Percentiles rank a stretch among this genome's conserved stretches.
These are phyloP conservation scores for Fraxinus ornus DNA, from an alignment of 305 asterid genomes.

Conservation along the genomic window DNA sequence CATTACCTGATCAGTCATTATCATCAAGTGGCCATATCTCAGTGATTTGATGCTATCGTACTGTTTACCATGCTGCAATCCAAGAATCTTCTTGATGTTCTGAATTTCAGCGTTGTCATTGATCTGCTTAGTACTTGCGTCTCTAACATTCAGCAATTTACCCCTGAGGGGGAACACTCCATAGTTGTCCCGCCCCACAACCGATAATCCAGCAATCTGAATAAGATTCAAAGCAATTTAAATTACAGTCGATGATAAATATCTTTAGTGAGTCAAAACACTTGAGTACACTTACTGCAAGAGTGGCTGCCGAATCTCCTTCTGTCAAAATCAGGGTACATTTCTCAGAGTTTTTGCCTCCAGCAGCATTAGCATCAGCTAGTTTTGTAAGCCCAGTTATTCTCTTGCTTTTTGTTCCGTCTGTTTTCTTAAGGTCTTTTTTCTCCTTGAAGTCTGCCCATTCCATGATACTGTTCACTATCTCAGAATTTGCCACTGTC, in stretches of 20 bases:
- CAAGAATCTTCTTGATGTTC: slow-evolving; percentile 82
- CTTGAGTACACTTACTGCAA: slow-evolving; percentile 68
- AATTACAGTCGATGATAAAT: background rate
- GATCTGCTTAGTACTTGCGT: slow-evolving; percentile 80
- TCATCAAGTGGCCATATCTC: slow-evolving; percentile 94
- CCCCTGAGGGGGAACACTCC: slow-evolving; percentile 96
- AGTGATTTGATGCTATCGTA: slow-evolving; percentile 74
- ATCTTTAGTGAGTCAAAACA: background rate
- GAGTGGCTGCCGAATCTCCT: slow-evolving; percentile 99
- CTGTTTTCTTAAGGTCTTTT: slow-evolving; percentile 90
- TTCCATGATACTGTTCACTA: slow-evolving; percentile 73
- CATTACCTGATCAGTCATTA: slow-evolving; percentile 96
- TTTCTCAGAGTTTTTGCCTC: slow-evolving; percentile 71
- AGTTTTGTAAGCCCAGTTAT: slow-evolving; percentile 67
- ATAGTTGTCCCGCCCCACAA: slow-evolving; percentile 77
- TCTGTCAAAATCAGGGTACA: slow-evolving; percentile 96
- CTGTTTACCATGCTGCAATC: slow-evolving; percentile 81
- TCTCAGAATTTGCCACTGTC: slow-evolving; percentile 84
- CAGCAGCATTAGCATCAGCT: slow-evolving; percentile 91
- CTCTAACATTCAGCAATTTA: slow-evolving; percentile 92
- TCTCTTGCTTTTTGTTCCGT: slow-evolving; percentile 68
- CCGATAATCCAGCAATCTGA: slow-evolving; percentile 89
- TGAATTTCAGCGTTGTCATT: slow-evolving; percentile 81
- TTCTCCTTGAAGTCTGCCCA: slow-evolving; percentile 93
- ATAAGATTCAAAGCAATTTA: slow-evolving; percentile 13